Evolutionary conservation across 495 filamentous ascomycete species (phyloP).

Genomic region (Penicillium manginii): DNA sequence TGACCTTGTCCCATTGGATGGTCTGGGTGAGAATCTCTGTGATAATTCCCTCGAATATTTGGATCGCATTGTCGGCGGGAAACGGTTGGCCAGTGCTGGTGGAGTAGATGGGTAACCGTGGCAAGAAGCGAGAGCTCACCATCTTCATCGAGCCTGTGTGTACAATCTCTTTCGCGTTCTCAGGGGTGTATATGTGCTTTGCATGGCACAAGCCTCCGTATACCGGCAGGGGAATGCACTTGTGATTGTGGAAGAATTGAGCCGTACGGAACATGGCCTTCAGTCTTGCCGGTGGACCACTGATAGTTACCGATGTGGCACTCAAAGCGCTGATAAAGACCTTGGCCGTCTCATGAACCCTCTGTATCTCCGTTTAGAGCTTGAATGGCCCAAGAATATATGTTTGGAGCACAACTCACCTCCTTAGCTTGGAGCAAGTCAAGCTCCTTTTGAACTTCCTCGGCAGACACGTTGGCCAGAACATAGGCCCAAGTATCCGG

Average conservation of each 20-base stretch:
- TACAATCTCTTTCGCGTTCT: neutral
- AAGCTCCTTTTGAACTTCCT: conserved; percentile 42
- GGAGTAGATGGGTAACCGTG: neutral
- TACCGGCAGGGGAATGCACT: conserved; percentile 25
- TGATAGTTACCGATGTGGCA: conserved; percentile 41
- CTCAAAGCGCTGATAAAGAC: conserved; percentile 45
- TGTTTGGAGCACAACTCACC: conserved; percentile 9
- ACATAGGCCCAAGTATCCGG: conserved; percentile 48
- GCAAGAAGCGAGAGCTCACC: neutral
- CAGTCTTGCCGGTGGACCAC: conserved; percentile 39
- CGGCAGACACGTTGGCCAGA: conserved; percentile 31
- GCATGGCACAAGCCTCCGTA: conserved; percentile 17
- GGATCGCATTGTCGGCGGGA: neutral
- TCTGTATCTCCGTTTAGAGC: neutral
- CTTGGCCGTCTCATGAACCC: conserved; percentile 24
- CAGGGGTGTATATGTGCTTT: conserved; percentile 1
- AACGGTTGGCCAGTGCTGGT: neutral
- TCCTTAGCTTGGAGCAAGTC: conserved; percentile 27
- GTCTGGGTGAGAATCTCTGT: neutral
- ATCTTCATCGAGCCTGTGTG: neutral
- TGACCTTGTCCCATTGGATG: neutral
- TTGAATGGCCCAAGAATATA: too few relatives aligned
- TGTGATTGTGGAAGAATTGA: conserved; percentile 37
- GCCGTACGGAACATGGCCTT: conserved; percentile 26
- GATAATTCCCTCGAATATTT: neutral